These are phyloP conservation scores for Coemansia sp. DNA, from an alignment of 192 early-diverging fungal species.

Conservation along the genomic window DNA sequence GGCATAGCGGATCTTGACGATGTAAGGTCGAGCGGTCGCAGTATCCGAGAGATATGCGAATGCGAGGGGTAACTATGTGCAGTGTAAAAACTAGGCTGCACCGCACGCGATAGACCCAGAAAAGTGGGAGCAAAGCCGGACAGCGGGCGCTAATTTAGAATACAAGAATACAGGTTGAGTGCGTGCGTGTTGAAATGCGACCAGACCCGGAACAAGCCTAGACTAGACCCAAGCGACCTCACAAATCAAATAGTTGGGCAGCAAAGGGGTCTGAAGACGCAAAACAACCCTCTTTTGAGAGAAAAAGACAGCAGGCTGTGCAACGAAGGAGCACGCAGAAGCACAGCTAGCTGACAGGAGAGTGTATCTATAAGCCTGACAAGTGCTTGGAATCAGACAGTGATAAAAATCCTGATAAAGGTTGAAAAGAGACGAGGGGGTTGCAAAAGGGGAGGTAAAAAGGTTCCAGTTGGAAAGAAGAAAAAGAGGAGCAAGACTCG, in stretches of 20 bases:
- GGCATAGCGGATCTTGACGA: conserved; percentile 3
- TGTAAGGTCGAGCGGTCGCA: background rate
- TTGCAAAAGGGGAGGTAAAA: conserved; percentile 2
- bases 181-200: conserved; percentile 1
- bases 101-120: no score
- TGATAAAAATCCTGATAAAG: background rate
- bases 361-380: background rate
- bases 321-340: background rate
- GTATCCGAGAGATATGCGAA: conserved; percentile 7
- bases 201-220: conserved; percentile 5
- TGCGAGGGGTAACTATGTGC: background rate
- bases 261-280: background rate
- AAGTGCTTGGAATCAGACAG: background rate
- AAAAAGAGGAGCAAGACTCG: conserved; percentile 11
- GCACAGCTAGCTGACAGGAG: background rate
- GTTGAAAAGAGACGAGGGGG: background rate
- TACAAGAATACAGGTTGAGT: conserved; percentile 14
- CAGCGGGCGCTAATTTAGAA: conserved; percentile 4
- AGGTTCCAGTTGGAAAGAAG: conserved; percentile 1
- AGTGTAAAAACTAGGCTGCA: no score
- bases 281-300: background rate
- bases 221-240: conserved; percentile 7
- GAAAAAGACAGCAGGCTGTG: conserved; percentile 1
- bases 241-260: background rate
- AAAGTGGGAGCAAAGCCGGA: no score